Evolutionary conservation across 805 yeast species (phyloP), one percentile per base, ranked within the genome.

Genomic region (Priceomyces castillae): DNA sequence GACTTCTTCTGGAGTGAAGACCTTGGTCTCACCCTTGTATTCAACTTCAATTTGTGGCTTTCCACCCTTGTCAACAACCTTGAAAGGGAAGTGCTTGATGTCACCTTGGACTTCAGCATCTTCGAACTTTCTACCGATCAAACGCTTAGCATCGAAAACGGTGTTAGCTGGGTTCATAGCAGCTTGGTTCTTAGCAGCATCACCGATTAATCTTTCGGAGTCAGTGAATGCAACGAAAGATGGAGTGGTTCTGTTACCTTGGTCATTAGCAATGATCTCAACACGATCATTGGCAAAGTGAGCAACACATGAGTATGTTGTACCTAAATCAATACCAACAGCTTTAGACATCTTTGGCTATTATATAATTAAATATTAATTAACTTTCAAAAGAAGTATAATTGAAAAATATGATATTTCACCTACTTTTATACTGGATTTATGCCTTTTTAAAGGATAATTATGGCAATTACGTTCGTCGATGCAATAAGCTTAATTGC

Each of bases 181-280:
- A 44, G 96, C 96, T 76, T 92, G 97, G 73, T 92, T 90, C 82
- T 92, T 92, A 48, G 97, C 98, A 56, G 97, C 96, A 73, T 90
- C 97, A 70, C 97, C 97, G 58, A 90, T 90, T 60, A 90, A 78
- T 74, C 97, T 85, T 75, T 92, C 98, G 33, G 90, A 79, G 64
- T 89, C 97, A 23, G 96, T 89, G 81, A 90, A 90, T 41, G 96
- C 97, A 50, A 92, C 97, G 66, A 86, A 90, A 28, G 97, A 90
- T 30, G 97, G 97, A 15, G 97, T 90, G 50, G 96, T 92, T 78
- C 97, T 86, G 80, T 92, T 90, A 77, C 98, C 98, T 76, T 92
- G 97, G 69, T 90, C 97, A 64, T 90, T 90, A 59, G 97, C 97
- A 61, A 90, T 82, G 62, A 90, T 90, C 64, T 92, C 97, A 47